Evolutionary conservation across 345 rosid genomes (phyloP).

Genomic region (Cardamine chenopodiifolia): DNA sequence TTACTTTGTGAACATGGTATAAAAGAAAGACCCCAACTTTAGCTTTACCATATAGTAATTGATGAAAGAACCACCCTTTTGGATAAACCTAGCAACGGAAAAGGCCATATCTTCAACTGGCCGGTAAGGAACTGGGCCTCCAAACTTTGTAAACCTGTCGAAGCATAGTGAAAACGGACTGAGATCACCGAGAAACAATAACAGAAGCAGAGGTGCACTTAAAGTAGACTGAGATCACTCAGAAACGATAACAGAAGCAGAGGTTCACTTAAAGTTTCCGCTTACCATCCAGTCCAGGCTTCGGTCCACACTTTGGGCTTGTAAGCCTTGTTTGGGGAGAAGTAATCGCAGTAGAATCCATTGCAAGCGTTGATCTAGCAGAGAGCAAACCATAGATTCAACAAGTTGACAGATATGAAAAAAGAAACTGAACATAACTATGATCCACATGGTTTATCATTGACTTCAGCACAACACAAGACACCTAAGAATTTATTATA

Average conservation of each 20-base stretch:
- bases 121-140: constrained; percentile 89
- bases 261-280: neutral
- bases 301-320: constrained; percentile 99
- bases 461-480: constrained; percentile 17
- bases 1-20: constrained; percentile 12
- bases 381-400: constrained; percentile 20
- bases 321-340: constrained; percentile 90
- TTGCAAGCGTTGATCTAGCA: constrained; percentile 90
- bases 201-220: neutral
- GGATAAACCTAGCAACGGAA: constrained; percentile 92
- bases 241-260: neutral
- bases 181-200: constrained; percentile 9
- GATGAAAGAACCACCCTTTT: constrained; percentile 93
- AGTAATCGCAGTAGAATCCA: constrained; percentile 97
- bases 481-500: constrained; percentile 25
- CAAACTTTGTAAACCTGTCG: constrained; percentile 90
- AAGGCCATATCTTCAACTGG: constrained; percentile 98
- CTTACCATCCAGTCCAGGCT: constrained; percentile 99
- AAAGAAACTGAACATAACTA: constrained; percentile 3
- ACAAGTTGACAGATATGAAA: constrained; percentile 23
- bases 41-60: constrained; percentile 89
- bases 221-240: constrained; percentile 6
- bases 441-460: constrained; percentile 31
- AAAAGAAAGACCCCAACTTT: constrained; percentile 9
- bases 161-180: constrained; percentile 12